A percentile compares a stretch with the other conserved stretches of the same genome.
Evolutionary conservation across 2,329 filamentous ascomycete genomes (phyloP).

Genomic region (Colletotrichum salicis): DNA sequence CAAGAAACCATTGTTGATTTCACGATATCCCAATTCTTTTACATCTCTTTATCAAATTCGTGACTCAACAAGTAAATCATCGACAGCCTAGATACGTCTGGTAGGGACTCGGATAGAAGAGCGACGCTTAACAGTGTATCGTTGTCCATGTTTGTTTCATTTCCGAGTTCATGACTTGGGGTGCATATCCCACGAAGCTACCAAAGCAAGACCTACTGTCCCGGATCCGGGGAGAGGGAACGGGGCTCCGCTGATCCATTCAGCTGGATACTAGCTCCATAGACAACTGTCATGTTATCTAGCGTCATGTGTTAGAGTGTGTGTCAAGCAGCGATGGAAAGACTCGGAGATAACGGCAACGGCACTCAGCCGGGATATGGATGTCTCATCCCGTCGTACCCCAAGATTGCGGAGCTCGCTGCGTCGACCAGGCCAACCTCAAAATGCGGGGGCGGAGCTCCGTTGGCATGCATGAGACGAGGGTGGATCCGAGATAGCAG

Average conservation of each 20-base stretch:
- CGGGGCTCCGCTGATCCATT: neutral
- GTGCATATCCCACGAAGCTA: neutral
- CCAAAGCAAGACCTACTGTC: neutral
- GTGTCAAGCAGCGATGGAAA: too few species aligned
- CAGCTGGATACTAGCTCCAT: neutral
- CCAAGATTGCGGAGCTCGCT: constrained; percentile 9
- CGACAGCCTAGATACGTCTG: too few species aligned
- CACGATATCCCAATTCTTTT: too few species aligned
- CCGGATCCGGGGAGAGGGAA: neutral
- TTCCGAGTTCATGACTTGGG: neutral
- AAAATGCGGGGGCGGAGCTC: constrained; percentile 30
- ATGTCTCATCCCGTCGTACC: neutral
- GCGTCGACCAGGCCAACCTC: constrained; percentile 1
- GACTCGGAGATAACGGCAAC: neutral
- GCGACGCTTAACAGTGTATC: too few species aligned
- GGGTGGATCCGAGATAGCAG: constrained; percentile 11
- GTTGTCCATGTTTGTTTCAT: neutral
- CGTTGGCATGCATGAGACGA: constrained; percentile 9
- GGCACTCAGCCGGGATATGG: constrained; percentile 2
- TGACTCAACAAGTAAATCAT: too few species aligned
- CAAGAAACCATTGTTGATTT: too few species aligned
- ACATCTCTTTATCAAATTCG: too few species aligned
- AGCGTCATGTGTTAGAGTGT: too few species aligned
- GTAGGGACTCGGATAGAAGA: too few species aligned
- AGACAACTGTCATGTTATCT: neutral